phyloP scores from a whole-genome alignment of 192 early-diverging fungal genomes.

The Entomortierella chlamydospora region DNA sequence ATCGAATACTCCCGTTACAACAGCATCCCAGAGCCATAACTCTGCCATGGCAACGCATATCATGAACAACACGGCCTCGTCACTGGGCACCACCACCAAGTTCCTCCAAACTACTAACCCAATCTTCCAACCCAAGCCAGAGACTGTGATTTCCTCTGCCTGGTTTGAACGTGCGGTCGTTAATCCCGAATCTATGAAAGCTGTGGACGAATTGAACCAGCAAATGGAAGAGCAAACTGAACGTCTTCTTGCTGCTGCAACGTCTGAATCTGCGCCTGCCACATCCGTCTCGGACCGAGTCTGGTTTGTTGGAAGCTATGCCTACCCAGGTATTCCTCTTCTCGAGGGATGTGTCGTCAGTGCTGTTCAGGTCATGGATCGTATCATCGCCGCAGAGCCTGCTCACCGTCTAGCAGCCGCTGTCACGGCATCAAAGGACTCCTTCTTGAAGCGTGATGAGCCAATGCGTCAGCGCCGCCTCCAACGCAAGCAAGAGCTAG shows the following conservation, averaged over 20 bases:
- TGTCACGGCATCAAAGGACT: conserved; percentile 12
- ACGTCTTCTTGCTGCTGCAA: conserved; percentile 12
- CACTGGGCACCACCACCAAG: conserved; percentile 36
- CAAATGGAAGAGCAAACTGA: conserved; percentile 36
- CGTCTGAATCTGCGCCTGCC: not conserved
- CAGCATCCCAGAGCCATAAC: conserved; percentile 49
- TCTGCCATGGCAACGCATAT: conserved; percentile 62
- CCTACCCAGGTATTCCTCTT: conserved; percentile 69
- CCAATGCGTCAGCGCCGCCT: conserved; percentile 45
- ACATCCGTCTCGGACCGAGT: conserved; percentile 50
- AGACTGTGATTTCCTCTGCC: conserved; percentile 54
- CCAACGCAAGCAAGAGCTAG: conserved; percentile 10
- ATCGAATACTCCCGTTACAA: conserved; percentile 13
- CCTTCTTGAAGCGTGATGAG: conserved; percentile 42
- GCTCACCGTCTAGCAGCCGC: conserved; percentile 9
- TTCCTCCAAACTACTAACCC: conserved; percentile 75
- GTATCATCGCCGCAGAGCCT: conserved; percentile 40
- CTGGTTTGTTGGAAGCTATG: conserved; percentile 72
- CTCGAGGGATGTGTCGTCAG: conserved; percentile 72
- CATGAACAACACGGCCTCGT: conserved; percentile 59
- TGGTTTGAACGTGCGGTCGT: conserved; percentile 69
- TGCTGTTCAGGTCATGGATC: conserved; percentile 63
- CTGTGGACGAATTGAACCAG: conserved; percentile 59
- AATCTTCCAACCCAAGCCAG: conserved; percentile 51
- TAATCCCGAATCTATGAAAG: conserved; percentile 62